These are phyloP conservation scores for Dendrocalamus sinicus DNA, from an alignment of 176 grass and related monocot genomes.

Conservation along the genomic window DNA sequence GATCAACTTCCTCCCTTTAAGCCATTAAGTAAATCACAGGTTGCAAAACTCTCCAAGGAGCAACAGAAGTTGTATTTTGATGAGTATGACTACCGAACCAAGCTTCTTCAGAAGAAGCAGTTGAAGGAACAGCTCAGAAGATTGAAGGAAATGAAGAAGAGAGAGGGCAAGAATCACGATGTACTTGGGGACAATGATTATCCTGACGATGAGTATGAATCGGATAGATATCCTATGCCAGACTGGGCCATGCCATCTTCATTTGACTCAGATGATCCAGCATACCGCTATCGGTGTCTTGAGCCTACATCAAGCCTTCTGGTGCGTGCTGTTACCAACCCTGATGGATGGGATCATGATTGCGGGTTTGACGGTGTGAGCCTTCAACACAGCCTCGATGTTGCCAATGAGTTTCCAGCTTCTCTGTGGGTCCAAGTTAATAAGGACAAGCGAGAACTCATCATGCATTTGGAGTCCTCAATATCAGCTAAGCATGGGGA, in stretches of 20 bases:
- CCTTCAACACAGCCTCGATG: conserved; percentile 61
- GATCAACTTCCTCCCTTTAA: conserved; percentile 86
- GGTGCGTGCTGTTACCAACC: conserved; percentile 63
- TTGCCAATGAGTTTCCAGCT: conserved; percentile 59
- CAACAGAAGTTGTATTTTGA: conserved; percentile 83
- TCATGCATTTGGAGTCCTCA: conserved; percentile 79
- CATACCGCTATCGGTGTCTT: conserved; percentile 67
- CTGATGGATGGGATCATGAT: conserved; percentile 96
- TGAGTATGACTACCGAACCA: conserved; percentile 80
- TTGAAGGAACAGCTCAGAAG: conserved; percentile 67
- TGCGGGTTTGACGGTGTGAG: conserved; percentile 81
- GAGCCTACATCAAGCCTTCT: conserved; percentile 65
- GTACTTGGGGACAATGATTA: conserved; percentile 41
- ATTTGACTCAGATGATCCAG: conserved; percentile 86
- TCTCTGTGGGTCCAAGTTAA: conserved; percentile 71
- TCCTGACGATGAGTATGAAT: conserved; percentile 54
- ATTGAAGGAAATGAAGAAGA: conserved; percentile 65
- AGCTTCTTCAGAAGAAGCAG: conserved; percentile 88
- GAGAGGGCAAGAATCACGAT: conserved; percentile 33
- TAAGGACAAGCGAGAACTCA: conserved; percentile 91
- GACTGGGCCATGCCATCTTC: conserved; percentile 86
- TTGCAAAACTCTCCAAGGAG: conserved; percentile 82
- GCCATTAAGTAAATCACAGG: conserved; percentile 81
- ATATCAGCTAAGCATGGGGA: conserved; percentile 77
- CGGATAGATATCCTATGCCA: conserved; percentile 55